A percentile compares a stretch with the other conserved stretches of the same genome.
phyloP scores from a whole-genome alignment of 768 basidiomycete species.

The Amanita jacksonii region DNA sequence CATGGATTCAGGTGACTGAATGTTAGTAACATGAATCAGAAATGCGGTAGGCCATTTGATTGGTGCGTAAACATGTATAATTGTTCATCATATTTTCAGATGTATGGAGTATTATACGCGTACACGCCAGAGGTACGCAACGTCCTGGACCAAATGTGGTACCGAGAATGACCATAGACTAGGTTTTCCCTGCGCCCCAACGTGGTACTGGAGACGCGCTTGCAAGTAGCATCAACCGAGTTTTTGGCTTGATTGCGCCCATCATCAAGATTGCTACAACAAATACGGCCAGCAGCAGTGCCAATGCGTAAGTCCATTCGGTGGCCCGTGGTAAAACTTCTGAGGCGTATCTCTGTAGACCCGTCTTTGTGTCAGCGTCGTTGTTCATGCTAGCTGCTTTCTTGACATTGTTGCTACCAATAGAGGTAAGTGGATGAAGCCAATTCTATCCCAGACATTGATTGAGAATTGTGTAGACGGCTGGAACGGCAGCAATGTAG shows the following conservation, averaged over 20 bases:
- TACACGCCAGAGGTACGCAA: constrained; percentile 42
- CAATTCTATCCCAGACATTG: not conserved
- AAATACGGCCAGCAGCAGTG: constrained; percentile 17
- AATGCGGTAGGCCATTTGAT: constrained; percentile 24
- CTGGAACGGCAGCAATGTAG: constrained; percentile 4
- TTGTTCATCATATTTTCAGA: constrained; percentile 15
- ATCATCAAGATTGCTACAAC: constrained; percentile 38
- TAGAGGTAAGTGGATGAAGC: constrained; percentile 26
- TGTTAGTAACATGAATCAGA: constrained; percentile 12
- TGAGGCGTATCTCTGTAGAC: constrained; percentile 20
- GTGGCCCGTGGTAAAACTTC: too few species aligned
- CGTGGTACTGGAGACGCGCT: constrained; percentile 46
- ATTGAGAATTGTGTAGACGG: not conserved
- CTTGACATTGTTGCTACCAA: constrained; percentile 33
- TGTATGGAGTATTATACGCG: constrained; percentile 46
- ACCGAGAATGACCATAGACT: not conserved
- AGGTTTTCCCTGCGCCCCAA: constrained; percentile 45
- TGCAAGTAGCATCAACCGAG: constrained; percentile 39
- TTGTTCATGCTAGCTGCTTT: constrained; percentile 33
- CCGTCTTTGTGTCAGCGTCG: constrained; percentile 39
- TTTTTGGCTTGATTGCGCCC: constrained; percentile 38
- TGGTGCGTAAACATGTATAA: not conserved
- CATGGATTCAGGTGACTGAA: too few species aligned
- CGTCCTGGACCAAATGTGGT: not conserved
- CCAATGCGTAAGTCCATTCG: constrained; percentile 31